Evolutionary conservation across 306 rosid genomes (phyloP), one percentile per base, ranked within the genome.

Genomic region (Fagus crenata): DNA sequence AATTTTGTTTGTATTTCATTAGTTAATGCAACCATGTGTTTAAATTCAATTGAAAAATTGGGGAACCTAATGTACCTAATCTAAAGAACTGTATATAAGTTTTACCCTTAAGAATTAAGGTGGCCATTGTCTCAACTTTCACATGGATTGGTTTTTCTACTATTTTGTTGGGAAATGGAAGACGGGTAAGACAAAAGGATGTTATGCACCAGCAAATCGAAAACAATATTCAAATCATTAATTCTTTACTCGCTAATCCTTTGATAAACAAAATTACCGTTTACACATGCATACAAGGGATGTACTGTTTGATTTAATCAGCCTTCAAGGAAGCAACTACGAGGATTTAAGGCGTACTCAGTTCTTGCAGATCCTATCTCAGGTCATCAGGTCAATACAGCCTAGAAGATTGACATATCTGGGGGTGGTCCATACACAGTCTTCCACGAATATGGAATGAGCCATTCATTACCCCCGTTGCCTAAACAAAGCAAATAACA

Each of bases 391-490:
- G 63, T 68, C 35, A 67, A 80, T 64, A 31, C 22, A 65, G 76
- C 71, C 87, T 88, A 94, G 84, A 94, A 94, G 55, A 94, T 89
- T 14, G 93, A 86, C 75, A 78, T 14, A 67, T 94, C 98, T 63
- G 93, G 91, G 4, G 98, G 92, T 36, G 98, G 96, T 77, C 97
- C 98, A 69, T 92, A 92, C 36, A 94, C 80, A 41, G 82, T 82
- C 87, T 83, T 83, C 98, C 98, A 94, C 68, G 98, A 94, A 67
- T 73, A 87, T 15, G 98, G 98, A 64, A 89, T 71, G 54, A 75
- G 59, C 98, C 96, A 94, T 65, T 86, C 86, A 49, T 73, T 76
- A 51, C 81, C 89, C 64, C 75, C 81, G 61, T 54, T 77, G 75
- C 93, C 94, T 89, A 87, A 59, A 81, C 54, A 83, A 46, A 74